phyloP scores from a whole-genome alignment of 345 rosid genomes.

The Abelmoschus esculentus region DNA sequence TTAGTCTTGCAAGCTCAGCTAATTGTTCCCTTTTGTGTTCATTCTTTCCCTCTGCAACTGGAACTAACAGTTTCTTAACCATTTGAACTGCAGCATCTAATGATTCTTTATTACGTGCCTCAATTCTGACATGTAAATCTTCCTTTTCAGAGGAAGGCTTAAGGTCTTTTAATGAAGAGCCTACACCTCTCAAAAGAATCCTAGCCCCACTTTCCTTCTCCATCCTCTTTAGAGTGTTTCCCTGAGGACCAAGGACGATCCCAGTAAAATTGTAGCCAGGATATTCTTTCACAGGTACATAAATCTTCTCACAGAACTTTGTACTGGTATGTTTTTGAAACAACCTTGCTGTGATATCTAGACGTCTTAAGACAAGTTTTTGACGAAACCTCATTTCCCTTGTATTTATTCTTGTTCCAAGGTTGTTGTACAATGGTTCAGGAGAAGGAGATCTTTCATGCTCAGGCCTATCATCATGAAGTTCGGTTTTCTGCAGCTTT shows the following conservation, averaged over 20 bases:
- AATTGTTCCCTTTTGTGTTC: constrained; percentile 16
- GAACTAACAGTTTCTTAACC: constrained; percentile 26
- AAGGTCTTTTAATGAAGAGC: neutral
- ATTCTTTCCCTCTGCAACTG: constrained; percentile 6
- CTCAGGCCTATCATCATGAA: neutral
- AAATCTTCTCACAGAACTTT: constrained; percentile 21
- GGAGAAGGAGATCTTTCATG: constrained; percentile 20
- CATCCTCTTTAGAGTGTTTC: constrained; percentile 25
- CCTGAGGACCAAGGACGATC: constrained; percentile 21
- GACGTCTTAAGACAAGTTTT: constrained; percentile 14
- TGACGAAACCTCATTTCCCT: constrained; percentile 14
- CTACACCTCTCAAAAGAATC: constrained; percentile 24
- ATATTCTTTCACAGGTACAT: constrained; percentile 19
- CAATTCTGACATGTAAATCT: constrained; percentile 21
- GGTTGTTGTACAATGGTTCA: constrained; percentile 13
- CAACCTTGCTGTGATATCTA: constrained; percentile 10
- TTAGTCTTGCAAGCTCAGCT: constrained; percentile 17
- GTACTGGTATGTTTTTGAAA: constrained; percentile 6
- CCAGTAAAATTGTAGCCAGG: constrained; percentile 25
- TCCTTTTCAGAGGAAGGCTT: constrained; percentile 17
- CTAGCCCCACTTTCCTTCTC: constrained; percentile 26
- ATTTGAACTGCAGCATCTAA: constrained; percentile 23
- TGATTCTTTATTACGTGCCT: constrained; percentile 18
- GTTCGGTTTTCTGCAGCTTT: constrained; percentile 13
- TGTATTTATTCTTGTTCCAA: constrained; percentile 16